Percentiles rank a stretch among this genome's conserved stretches.
These are phyloP conservation scores for Powellomyces hirtus DNA, from an alignment of 192 early-diverging fungal genomes.

Conservation along the genomic window DNA sequence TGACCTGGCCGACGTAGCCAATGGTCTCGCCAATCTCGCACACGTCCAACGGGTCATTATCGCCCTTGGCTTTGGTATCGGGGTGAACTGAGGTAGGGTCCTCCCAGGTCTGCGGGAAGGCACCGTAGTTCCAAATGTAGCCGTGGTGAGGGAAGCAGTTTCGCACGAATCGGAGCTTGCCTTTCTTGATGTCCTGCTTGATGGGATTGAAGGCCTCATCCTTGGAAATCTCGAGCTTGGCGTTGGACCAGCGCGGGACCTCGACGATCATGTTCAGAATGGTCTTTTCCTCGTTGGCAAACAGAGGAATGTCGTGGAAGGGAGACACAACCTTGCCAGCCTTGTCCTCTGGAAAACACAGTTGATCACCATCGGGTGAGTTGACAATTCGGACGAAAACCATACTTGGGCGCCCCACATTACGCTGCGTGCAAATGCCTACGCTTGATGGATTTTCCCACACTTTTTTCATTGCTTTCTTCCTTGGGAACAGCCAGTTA, in stretches of 20 bases:
- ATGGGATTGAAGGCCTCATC: slow-evolving; percentile 97
- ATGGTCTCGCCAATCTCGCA: slow-evolving; percentile 97
- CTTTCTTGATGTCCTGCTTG: slow-evolving; percentile 98
- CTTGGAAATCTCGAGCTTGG: slow-evolving; percentile 98
- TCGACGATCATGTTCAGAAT: slow-evolving; percentile 99
- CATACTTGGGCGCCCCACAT: no score
- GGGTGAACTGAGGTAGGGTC: slow-evolving; percentile 85
- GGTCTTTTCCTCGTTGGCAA: slow-evolving; percentile 85
- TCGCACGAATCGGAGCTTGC: slow-evolving; percentile 96
- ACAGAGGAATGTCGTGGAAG: slow-evolving; percentile 98
- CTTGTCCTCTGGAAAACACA: slow-evolving; percentile 47
- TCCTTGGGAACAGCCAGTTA: no score
- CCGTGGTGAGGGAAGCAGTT: slow-evolving; percentile 99
- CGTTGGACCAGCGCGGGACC: slow-evolving; percentile 98
- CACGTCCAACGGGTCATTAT: slow-evolving; percentile 98
- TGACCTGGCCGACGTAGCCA: slow-evolving; percentile 90
- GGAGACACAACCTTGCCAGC: slow-evolving; percentile 84
- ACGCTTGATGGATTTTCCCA: no score
- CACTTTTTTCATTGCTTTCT: no score
- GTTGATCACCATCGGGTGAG: no score
- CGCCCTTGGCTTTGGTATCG: slow-evolving; percentile 94
- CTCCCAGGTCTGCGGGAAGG: slow-evolving; percentile 99
- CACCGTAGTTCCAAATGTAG: slow-evolving; percentile 99
- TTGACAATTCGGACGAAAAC: no score
- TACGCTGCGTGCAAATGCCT: no score